These are phyloP conservation scores for Graphiopsis chlorocephala DNA, from an alignment of 2,329 filamentous ascomycete genomes.

Conservation along the genomic window DNA sequence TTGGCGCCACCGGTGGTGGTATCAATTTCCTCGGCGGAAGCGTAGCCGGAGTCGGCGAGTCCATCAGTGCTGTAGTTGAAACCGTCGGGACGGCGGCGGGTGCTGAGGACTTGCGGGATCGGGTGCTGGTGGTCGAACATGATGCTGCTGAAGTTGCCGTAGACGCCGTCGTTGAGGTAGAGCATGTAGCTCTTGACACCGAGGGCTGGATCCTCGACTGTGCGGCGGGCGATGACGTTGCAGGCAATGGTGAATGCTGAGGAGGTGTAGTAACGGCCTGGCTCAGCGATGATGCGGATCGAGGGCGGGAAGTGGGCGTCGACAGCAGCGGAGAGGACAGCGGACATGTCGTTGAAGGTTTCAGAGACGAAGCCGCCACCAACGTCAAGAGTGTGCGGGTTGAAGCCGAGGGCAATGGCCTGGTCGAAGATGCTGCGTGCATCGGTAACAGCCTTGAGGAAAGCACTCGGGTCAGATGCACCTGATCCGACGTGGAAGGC, in stretches of 20 bases:
- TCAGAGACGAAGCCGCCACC: conserved; percentile 91
- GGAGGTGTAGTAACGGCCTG: conserved; percentile 93
- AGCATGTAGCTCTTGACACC: conserved; percentile 83
- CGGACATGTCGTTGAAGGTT: conserved; percentile 87
- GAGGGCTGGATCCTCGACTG: conserved; percentile 64
- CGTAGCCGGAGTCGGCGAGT: conserved; percentile 35
- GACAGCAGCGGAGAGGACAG: conserved; percentile 72
- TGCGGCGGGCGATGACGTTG: conserved; percentile 92
- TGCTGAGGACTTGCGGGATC: conserved; percentile 69
- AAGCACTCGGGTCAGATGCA: conserved; percentile 87
- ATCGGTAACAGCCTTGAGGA: conserved; percentile 86
- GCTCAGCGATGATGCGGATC: conserved; percentile 89
- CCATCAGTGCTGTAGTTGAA: conserved; percentile 32
- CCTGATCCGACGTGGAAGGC: conserved; percentile 98
- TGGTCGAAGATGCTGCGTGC: conserved; percentile 87
- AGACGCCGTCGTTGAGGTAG: conserved; percentile 95
- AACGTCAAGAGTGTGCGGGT: conserved; percentile 84
- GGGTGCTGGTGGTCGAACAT: conserved; percentile 98
- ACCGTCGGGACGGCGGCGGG: conserved; percentile 26
- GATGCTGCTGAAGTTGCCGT: conserved; percentile 98
- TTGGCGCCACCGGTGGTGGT: conserved; percentile 37
- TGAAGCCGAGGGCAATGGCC: conserved; percentile 71
- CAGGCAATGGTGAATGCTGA: conserved; percentile 91
- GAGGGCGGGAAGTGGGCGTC: conserved; percentile 83
- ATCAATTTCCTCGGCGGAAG: conserved; percentile 42